A percentile compares a stretch with the other conserved stretches of the same genome.
These are phyloP conservation scores for Clonostachys sp. DNA, from an alignment of 2,329 filamentous ascomycete genomes.

Conservation along the genomic window DNA sequence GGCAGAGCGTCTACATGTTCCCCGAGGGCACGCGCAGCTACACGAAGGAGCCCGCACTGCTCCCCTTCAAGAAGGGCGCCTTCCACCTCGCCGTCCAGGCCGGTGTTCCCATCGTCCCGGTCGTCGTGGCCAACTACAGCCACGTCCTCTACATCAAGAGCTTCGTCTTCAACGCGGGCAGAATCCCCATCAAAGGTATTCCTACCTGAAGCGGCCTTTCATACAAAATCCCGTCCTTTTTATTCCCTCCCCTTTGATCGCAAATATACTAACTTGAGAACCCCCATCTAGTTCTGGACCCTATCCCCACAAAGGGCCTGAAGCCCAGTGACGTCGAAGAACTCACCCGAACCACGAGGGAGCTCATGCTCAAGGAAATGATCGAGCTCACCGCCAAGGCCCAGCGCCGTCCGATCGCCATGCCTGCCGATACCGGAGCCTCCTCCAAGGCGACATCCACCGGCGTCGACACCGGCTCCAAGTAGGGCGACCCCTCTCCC, in stretches of 20 bases:
- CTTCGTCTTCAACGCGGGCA: conserved; percentile 61
- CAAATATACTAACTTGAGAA: too few species aligned
- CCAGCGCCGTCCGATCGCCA: conserved; percentile 29
- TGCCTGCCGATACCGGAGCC: conserved; percentile 14
- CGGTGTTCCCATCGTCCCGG: conserved; percentile 85
- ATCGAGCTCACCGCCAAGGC: conserved; percentile 46
- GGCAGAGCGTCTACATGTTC: conserved; percentile 80
- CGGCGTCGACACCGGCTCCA: conserved; percentile 14
- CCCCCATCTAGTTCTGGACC: conserved; percentile 60
- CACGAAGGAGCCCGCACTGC: conserved; percentile 69
- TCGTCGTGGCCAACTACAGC: conserved; percentile 77
- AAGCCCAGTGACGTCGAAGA: conserved; percentile 73
- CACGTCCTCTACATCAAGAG: conserved; percentile 64
- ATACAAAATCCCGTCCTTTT: conserved; percentile 1
- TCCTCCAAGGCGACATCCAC: conserved; percentile 18
- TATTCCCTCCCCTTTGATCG: conserved; percentile 3
- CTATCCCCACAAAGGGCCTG: conserved; percentile 72
- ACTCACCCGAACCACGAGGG: conserved; percentile 62
- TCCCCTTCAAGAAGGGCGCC: conserved; percentile 98
- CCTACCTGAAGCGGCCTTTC: neutral
- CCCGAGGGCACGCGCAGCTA: conserved; percentile 93
- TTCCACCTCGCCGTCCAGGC: conserved; percentile 96
- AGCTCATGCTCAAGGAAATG: conserved; percentile 70
- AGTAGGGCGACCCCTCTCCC: conserved; percentile 18
- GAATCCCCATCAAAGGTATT: conserved; percentile 71